Percentiles rank a stretch among this genome's conserved stretches.
Evolutionary conservation across 176 grass and related monocot genomes (phyloP).

Genomic region (Avena eriantha): DNA sequence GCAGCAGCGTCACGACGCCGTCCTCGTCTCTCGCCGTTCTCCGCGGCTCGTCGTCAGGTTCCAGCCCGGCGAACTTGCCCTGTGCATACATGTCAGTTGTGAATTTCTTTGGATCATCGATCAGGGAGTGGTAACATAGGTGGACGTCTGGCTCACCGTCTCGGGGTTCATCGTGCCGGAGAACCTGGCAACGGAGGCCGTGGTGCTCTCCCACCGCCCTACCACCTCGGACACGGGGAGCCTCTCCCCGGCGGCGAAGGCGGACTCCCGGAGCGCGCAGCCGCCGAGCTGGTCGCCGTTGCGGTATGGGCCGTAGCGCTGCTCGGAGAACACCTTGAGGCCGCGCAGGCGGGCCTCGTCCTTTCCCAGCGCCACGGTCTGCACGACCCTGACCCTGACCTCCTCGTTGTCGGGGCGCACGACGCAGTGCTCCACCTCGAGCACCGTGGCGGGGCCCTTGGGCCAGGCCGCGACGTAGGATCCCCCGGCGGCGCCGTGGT

Average conservation of each 20-base stretch:
- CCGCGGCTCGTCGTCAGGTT: conserved; percentile 35
- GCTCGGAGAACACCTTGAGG: conserved; percentile 84
- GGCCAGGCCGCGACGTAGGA: conserved; percentile 67
- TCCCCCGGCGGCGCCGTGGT: conserved; percentile 45
- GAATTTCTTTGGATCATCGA: too few relatives aligned
- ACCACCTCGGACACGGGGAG: conserved; percentile 54
- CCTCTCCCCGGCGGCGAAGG: conserved; percentile 64
- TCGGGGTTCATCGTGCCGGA: conserved; percentile 35
- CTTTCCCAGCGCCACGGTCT: conserved; percentile 54
- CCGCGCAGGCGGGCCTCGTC: conserved; percentile 58
- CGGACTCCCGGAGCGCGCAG: conserved; percentile 67
- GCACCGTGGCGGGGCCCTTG: conserved; percentile 47
- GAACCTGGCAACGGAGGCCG: conserved; percentile 53
- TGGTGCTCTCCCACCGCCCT: conserved; percentile 56
- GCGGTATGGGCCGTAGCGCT: conserved; percentile 81
- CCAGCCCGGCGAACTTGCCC: conserved; percentile 62
- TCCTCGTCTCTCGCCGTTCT: conserved; percentile 47
- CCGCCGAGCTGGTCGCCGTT: conserved; percentile 90
- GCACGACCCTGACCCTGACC: conserved; percentile 68
- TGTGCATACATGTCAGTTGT: conserved; percentile 17
- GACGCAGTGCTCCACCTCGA: conserved; percentile 92
- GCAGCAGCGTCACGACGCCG: conserved; percentile 65
- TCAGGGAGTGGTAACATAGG: too few relatives aligned
- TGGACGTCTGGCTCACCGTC: conserved; percentile 42
- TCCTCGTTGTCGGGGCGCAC: conserved; percentile 52